These are phyloP conservation scores for Hymenoscyphus infarciens DNA, from an alignment of 2,329 filamentous ascomycete species.

Conservation along the genomic window DNA sequence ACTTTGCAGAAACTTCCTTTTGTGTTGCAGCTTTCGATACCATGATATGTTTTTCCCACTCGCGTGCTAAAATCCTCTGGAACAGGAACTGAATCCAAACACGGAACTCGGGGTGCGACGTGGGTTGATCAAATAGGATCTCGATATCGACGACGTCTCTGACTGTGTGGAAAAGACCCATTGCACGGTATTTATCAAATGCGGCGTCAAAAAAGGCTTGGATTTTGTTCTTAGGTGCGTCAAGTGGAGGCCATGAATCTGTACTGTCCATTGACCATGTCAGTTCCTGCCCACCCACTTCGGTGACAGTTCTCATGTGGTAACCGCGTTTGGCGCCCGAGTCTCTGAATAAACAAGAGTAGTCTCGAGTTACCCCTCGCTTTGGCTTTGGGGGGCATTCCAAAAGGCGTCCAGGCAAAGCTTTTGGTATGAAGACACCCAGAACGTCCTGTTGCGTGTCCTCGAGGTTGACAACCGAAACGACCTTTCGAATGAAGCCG, in stretches of 20 bases:
- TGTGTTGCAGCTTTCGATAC: not conserved
- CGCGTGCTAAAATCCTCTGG: not conserved
- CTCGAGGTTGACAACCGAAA: not conserved
- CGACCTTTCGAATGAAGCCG: accelerated
- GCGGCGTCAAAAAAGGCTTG: not conserved
- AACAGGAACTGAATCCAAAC: not conserved
- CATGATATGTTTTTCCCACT: not conserved
- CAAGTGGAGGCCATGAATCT: not conserved
- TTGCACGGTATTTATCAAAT: not conserved
- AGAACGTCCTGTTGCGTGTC: too few species aligned
- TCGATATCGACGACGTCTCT: not conserved
- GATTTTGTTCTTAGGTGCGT: not conserved
- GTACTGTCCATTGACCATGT: not conserved
- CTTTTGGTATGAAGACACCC: too few species aligned
- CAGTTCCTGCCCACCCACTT: not conserved
- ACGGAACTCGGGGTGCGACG: not conserved
- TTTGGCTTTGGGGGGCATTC: too few species aligned
- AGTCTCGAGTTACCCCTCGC: too few species aligned
- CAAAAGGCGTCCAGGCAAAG: too few species aligned
- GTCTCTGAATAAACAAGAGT: too few species aligned
- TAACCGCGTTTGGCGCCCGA: too few species aligned
- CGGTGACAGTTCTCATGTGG: not conserved
- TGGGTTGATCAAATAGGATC: not conserved
- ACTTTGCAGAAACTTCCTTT: not conserved
- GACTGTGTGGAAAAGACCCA: not conserved